Evolutionary conservation across 352 stramenopile species (phyloP).

Genomic region (Phytophthora chlamydospora): DNA sequence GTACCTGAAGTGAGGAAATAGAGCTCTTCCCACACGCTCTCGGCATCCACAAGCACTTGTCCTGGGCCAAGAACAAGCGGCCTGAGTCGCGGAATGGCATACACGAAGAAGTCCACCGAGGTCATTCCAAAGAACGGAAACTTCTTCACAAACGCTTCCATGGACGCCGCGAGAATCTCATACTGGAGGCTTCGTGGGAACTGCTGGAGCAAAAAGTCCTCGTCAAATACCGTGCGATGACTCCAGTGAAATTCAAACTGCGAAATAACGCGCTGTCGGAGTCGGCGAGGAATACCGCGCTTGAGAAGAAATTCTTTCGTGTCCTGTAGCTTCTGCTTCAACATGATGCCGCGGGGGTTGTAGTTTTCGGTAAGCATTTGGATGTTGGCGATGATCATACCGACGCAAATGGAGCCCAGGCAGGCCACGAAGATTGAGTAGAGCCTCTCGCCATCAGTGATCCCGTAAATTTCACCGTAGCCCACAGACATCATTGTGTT

Average conservation of each 20-base stretch:
- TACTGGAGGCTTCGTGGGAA: slow-evolving; percentile 80
- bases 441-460: slow-evolving; percentile 78
- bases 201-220: slow-evolving; percentile 63
- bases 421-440: slow-evolving; percentile 89
- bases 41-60: slow-evolving; percentile 70
- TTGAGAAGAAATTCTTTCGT: slow-evolving; percentile 85
- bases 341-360: slow-evolving; percentile 76
- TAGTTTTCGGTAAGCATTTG: slow-evolving; percentile 93
- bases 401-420: slow-evolving; percentile 87
- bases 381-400: slow-evolving; percentile 94
- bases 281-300: slow-evolving; percentile 59
- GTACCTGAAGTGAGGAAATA: slow-evolving; percentile 73
- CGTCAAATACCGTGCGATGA: slow-evolving; percentile 74
- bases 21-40: slow-evolving; percentile 84
- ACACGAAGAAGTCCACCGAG: slow-evolving; percentile 81
- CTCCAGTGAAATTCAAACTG: slow-evolving; percentile 88
- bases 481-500: slow-evolving; percentile 95
- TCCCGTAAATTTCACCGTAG: slow-evolving; percentile 90
- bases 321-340: slow-evolving; percentile 78
- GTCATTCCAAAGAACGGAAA: slow-evolving; percentile 81
- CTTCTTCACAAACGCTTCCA: slow-evolving; percentile 78
- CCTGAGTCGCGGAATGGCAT: slow-evolving; percentile 58
- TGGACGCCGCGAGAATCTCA: slow-evolving; percentile 78
- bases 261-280: slow-evolving; percentile 74
- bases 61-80: slow-evolving; percentile 66